Conservation (phyloP, 2,329 filamentous ascomycete genomes). For the Seiridium cupressi region DNA sequence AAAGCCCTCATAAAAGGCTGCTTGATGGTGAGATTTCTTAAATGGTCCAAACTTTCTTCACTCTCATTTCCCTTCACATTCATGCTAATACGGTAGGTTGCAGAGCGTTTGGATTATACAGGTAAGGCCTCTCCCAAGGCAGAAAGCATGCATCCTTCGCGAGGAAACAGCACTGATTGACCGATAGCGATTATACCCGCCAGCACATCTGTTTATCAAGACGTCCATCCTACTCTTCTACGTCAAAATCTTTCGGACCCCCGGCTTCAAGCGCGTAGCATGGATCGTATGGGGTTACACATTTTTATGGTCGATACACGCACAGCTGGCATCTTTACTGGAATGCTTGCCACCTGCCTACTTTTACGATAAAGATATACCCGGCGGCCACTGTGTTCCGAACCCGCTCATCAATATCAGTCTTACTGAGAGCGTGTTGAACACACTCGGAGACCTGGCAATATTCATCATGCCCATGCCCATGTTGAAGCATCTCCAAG, state of each 20-base stretch:
- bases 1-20: not conserved
- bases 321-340: not conserved
- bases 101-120: not conserved
- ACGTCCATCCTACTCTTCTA: not conserved
- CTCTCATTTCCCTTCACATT: not conserved
- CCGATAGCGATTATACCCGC: not conserved
- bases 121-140: not conserved
- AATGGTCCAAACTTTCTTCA: not conserved
- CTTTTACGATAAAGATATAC: not conserved
- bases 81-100: not conserved
- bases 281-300: not conserved
- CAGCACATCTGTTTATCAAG: not conserved
- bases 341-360: not conserved
- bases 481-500: not conserved
- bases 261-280: not conserved
- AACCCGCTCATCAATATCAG: not conserved
- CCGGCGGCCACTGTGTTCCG: not conserved
- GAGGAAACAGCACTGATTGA: not conserved
- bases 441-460: not conserved
- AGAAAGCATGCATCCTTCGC: not conserved
- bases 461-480: conserved; percentile 3
- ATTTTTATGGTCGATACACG: not conserved
- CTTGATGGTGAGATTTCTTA: not conserved
- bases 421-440: not conserved
- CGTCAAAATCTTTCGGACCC: not conserved